Evolutionary conservation across 192 early-diverging fungal genomes (phyloP).

Genomic region (Backusella westeae): DNA sequence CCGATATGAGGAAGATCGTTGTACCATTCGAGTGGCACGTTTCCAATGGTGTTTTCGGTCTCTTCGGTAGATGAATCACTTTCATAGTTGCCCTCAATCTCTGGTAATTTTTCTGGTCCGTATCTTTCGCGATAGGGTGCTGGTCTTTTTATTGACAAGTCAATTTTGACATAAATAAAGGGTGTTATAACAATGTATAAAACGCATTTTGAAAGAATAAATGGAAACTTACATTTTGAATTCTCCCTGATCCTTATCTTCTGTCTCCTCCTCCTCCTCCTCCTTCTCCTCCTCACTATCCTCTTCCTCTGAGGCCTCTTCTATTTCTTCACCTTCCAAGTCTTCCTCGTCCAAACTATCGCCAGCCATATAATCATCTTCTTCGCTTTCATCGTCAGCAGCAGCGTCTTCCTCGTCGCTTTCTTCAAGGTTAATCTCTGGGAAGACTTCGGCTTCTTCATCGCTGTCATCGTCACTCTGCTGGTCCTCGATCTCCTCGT

Average conservation of each 20-base stretch:
- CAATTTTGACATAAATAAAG: background rate
- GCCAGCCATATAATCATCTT: slow-evolving; percentile 46
- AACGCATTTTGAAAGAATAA: background rate
- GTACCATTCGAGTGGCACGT: slow-evolving; percentile 98
- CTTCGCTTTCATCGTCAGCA: slow-evolving; percentile 46
- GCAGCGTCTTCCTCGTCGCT: slow-evolving; percentile 43
- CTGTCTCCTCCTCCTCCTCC: slow-evolving; percentile 22
- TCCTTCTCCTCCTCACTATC: slow-evolving; percentile 16
- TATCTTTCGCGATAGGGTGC: slow-evolving; percentile 1
- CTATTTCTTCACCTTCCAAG: slow-evolving; percentile 38
- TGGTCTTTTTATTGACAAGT: background rate
- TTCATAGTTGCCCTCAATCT: slow-evolving; percentile 93
- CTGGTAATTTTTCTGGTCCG: slow-evolving; percentile 54
- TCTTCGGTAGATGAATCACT: slow-evolving; percentile 93
- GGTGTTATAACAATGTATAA: background rate
- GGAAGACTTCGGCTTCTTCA: slow-evolving; percentile 34
- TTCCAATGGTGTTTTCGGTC: slow-evolving; percentile 89
- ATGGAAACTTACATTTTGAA: slow-evolving; percentile 11
- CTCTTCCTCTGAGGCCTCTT: slow-evolving; percentile 26
- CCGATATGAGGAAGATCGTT: slow-evolving; percentile 96
- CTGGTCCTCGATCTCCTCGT: slow-evolving; percentile 44
- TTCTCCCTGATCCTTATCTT: background rate
- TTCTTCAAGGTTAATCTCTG: slow-evolving; percentile 34
- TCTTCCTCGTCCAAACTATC: slow-evolving; percentile 48
- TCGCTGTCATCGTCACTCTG: slow-evolving; percentile 41